Base-by-base conservation (phyloP, 352 stramenopile species). In the Pythium periplocum region DNA sequence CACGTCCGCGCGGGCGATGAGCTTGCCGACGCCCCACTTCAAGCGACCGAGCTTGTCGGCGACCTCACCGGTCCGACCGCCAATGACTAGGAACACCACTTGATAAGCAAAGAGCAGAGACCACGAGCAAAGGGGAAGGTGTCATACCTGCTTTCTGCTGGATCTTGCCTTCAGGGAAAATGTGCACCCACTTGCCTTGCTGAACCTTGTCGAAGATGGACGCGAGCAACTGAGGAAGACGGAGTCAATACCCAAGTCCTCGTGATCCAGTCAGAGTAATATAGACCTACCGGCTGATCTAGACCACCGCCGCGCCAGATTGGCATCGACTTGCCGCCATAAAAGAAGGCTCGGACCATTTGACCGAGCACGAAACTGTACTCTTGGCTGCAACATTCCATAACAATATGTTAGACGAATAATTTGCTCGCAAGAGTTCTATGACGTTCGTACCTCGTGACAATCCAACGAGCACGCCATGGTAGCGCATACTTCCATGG, bases 111-210 rank as follows among this genome's bases (percentile, higher is more conserved):
- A 26, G 17, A 26, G 17, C 17, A 26, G 17, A 26, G 17, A 26
- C 17, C 17, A 26, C 17, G 17, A 26, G 17, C 17, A 26, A 26
- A 26, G 17, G 17, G 17, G 17, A 26, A 26, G 33, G 4, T 8
- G 33, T 47, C 61, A 42, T 58, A 93, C 82, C 33, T 48, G 78
- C 70, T 39, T 64, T 41, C 60, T 93, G 83, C 5, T 81, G 73
- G 55, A 93, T 91, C 53, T 90, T 88, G 50, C 86, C 86, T 69
- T 95, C 86, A 1, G 86, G 86, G 52, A 93, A 95, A 51, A 95
- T 84, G 62, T 95, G 86, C 4, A 95, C 78, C 86, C 86, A 95
- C n/a, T 81, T 54, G 10, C 86, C 86, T 6, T 78, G 51, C 46
- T 91, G 69, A 11, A 90, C 73, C 51, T 90, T 88, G 39, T 95